Evolutionary conservation across 2,329 filamentous ascomycete genomes (phyloP), one percentile per base, ranked within the genome.

Genomic region (Trichoderma citrinoviride): DNA sequence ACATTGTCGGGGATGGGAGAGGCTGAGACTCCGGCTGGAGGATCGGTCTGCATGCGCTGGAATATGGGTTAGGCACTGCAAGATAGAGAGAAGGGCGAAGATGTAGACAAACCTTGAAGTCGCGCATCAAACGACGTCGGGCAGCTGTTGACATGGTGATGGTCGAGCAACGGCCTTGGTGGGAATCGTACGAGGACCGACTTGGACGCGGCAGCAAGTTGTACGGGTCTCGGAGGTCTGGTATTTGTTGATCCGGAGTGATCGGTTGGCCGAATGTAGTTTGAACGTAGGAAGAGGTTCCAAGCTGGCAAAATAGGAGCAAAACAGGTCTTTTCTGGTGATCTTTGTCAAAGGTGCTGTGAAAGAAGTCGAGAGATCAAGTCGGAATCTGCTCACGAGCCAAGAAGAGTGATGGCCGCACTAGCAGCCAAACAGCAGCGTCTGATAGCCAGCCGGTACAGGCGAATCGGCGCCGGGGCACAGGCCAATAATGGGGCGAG

Each of bases 1-100:
- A 97, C 93, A 82, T 97, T 97, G 75, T 97, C 93, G 67, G 94
- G 92, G 53, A 98, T 91, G 7, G 95, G 95, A 61, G 93, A 98
- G 17, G 95, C 95, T 69, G 94, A 98, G 61, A 99, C 94, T 65
- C 95, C 95, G 58, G 94, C 94, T 10, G 95, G 95, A 77, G 95
- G 95, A 75, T 99, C 95, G 52, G 94, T 98, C 82, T 99, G 95
- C 94, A 99, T 99, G 79, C 95, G 93, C 93, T 97, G 75, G 23
- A 62, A 27, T 40, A 29, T 43, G 27, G 46, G 66, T 73, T 33
- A 71, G 66, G 64, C 7, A 46, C 15, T 27, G 14, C 5, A 47
- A 19, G n/a, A 33, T 15, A 62, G 49, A 15, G 12, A 52, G 29
- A 49, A 52, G 53, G 55, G 41, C 60, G 7, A 7, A 53, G n/a